Base-by-base conservation (phyloP, 192 early-diverging fungal species). In the Linnemannia schmuckeri region DNA sequence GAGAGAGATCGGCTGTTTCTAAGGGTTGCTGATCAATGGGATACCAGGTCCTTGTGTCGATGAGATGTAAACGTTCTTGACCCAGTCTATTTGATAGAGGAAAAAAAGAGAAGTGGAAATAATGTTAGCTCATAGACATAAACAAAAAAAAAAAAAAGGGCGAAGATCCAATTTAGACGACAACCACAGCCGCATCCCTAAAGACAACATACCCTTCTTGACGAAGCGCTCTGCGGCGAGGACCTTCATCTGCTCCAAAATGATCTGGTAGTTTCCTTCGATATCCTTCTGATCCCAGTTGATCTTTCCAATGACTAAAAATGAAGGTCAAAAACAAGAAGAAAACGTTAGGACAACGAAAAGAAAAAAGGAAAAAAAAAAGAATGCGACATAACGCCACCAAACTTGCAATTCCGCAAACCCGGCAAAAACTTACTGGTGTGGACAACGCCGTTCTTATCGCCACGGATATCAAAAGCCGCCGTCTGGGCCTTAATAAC, bases 381-480 rank as follows among this genome's bases (percentile, higher is more conserved):
- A 37, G 37, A 72, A 40, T 79, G 69, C 42, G 78, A 54, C 30
- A 81, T 71, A n/a, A n/a, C 20, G 8, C 40, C n/a, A 18, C 79
- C 54, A 80, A 88, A 81, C 33, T n/a, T 75, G 17, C 78, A 47
- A 75, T 89, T 90, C 27, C 40, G 82, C 91, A 9, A 89, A 87
- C 72, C 92, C 90, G 46, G 66, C 33, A 46, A 70, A 37, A 15
- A 70, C 82, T 46, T 89, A 88, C 91, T 90, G 38, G 90, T 91
- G 74, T 96, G 95, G 75, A 98, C 90, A 40, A 94, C 93, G 38
- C 92, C 92, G 61, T 92, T 87, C 76, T 93, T 94, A 78, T 97
- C 96, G 7, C 91, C 94, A 38, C 93, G 93, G 70, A 97, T 96
- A 72, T 97, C 96, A 72, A 92, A 93, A 24, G 94, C 89, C 42